Evolutionary conservation across 1,284 basidiomycete species (phyloP), one percentile per base, ranked within the genome.

Genomic region (Fistulina hepatica): DNA sequence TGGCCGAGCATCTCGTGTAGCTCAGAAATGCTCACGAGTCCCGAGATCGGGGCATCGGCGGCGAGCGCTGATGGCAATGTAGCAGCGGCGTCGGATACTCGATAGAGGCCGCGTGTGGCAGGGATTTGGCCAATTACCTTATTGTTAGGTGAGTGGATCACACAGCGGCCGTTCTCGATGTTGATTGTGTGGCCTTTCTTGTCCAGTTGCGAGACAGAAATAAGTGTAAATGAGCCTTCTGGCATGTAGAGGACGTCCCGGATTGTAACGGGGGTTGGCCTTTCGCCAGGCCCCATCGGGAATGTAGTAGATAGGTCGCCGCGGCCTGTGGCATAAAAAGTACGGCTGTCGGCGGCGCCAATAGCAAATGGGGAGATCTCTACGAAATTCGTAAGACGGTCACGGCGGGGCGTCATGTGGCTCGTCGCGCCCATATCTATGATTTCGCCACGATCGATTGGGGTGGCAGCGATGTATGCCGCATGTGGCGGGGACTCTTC

Each of bases 91-190:
- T 6, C 33, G 35, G 28, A 4, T 28, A 42, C 36, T 34, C 36
- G 40, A 27, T 42, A 43, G 11, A 43, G 42, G 31, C 42, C 42
- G 1, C 42, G 36, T 10, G 40, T 19, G 17, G 40, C 34, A 2
- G 34, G 42, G 10, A 43, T 37, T 4, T 31, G 37, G 7, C 34
- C 42, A 15, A 43, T 34, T 11, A 39, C 22, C 7, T 22, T 30
- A 11, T 30, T 16, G 2, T 41, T n/a, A 8, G 36, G n/a, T 21
- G 36, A 37, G 32, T 27, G 21, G 16, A 42, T n/a, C 5, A 30
- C 31, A n/a, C 41, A 42, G 33, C 22, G 28, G 20, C 21, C 31
- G 4, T 42, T 37, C 17, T 38, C 41, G 36, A 42, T 37, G 33
- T 42, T 32, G 36, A 42, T 25, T 26, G 26, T 38, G 32, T 33